Evolutionary conservation across 768 basidiomycete species (phyloP), one percentile per base, ranked within the genome.

Genomic region (Pleurotus giganteus): DNA sequence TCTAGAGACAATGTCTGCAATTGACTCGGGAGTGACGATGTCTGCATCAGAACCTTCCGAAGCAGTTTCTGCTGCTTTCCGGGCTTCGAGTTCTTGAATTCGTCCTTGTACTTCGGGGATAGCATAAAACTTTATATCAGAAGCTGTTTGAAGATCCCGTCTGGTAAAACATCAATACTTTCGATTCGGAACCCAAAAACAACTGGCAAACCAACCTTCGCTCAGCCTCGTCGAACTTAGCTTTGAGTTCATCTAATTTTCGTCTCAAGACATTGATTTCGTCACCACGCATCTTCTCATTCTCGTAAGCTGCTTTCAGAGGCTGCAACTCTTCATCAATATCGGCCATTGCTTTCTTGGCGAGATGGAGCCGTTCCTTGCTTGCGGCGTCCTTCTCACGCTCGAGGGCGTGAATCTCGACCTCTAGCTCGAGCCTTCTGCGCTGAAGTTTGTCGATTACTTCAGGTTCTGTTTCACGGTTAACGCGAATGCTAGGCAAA

Each of bases 331-430:
- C 72, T 55, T 96, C 94, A 39, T 94, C 91, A 37, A 95, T 83
- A 43, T 92, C 85, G 2, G 89, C 84, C 57, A 93, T 85, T 3
- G 82, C 80, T 69, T 91, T 94, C 58, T 80, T 83, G 6, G 93
- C 92, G 15, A 73, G 59, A 32, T 78, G 77, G 9, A 96, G 77
- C 11, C 93, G 83, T 55, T 94, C 92, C 69, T 91, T 90, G 63
- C 91, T 94, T 4, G 91, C 89, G 4, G 82, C 66, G 57, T 97
- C 94, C 68, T 93, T 95, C 69, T 97, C 94, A 44, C 94, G 83
- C 66, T 94, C 91, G 49, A 98, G 74, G 8, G 96, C 96, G 66
- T 97, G 94, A 19, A 97, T 89, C 66, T 97, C 96, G 17, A 98
- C 86, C 65, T 98, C 91, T 26, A 98, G 80, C 65, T 96, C 91